These are phyloP conservation scores for Persicaria maculosa DNA, from an alignment of 148 eudicot genomes.

Conservation along the genomic window DNA sequence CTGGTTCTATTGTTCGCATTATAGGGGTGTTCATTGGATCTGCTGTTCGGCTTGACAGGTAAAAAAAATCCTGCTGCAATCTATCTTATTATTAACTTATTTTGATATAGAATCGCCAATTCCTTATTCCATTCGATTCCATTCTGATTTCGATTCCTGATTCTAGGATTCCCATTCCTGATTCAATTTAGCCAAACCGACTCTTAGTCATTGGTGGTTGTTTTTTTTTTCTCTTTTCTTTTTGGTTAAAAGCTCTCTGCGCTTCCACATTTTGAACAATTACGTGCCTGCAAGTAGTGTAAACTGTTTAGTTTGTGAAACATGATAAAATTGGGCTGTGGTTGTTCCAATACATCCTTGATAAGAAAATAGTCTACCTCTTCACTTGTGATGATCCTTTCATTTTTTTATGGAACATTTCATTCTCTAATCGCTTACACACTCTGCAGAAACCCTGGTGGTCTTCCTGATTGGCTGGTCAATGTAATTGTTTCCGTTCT, in stretches of 20 bases:
- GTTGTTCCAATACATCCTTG: background rate
- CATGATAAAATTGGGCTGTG: too few species aligned
- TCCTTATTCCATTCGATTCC: background rate
- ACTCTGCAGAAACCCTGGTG: conserved; percentile 77
- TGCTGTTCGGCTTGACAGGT: conserved; percentile 83
- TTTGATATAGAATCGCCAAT: background rate
- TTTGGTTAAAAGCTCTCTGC: too few species aligned
- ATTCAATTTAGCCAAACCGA: too few species aligned
- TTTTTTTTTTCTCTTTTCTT: too few species aligned
- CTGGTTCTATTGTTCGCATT: conserved; percentile 60
- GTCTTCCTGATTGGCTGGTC: conserved; percentile 71
- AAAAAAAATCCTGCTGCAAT: conserved; percentile 18
- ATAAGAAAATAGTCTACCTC: background rate
- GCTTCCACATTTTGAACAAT: too few species aligned
- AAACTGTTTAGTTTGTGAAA: too few species aligned
- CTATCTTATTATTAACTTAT: background rate
- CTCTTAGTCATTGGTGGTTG: too few species aligned
- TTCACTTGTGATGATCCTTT: background rate
- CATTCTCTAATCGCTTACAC: background rate
- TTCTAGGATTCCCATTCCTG: too few species aligned
- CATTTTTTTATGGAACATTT: background rate
- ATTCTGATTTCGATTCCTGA: too few species aligned
- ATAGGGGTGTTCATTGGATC: conserved; percentile 58
- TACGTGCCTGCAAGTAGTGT: too few species aligned
- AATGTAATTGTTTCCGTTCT: conserved; percentile 49